Evolutionary conservation across 2,329 filamentous ascomycete species (phyloP).

Genomic region (Nannizziopsis barbatae): DNA sequence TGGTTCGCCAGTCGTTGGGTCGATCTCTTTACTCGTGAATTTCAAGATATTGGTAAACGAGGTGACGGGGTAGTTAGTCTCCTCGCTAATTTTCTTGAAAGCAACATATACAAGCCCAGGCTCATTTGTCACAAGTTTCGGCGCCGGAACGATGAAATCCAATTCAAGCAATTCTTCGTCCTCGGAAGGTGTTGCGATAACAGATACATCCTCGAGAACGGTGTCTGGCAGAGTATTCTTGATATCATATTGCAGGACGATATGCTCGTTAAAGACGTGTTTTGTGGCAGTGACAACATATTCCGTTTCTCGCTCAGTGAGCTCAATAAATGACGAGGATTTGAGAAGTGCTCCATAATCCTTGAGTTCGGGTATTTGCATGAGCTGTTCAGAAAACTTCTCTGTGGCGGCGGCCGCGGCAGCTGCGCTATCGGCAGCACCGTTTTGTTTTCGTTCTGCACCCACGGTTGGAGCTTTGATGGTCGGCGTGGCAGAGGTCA

Average conservation of each 20-base stretch:
- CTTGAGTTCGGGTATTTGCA: conserved; percentile 81
- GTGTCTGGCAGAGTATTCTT: conserved; percentile 94
- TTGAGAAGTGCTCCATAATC: conserved; percentile 86
- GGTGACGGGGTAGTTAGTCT: conserved; percentile 58
- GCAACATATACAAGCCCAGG: conserved; percentile 91
- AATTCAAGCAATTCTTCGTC: conserved; percentile 69
- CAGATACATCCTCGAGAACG: conserved; percentile 77
- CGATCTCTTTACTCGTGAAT: conserved; percentile 96
- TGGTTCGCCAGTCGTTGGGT: conserved; percentile 82
- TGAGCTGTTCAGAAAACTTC: conserved; percentile 77
- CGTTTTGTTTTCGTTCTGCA: conserved; percentile 57
- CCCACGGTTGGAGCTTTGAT: conserved; percentile 84
- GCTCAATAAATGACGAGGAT: conserved; percentile 71
- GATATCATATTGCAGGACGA: conserved; percentile 92
- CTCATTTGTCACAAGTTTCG: conserved; percentile 70
- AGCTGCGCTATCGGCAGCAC: conserved; percentile 62
- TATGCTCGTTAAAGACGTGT: conserved; percentile 94
- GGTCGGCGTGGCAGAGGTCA: conserved; percentile 80
- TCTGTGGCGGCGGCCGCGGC: conserved; percentile 70
- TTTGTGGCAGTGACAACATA: conserved; percentile 91
- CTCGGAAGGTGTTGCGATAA: conserved; percentile 66
- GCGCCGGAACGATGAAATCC: conserved; percentile 84
- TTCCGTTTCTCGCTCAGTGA: conserved; percentile 94
- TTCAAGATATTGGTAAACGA: conserved; percentile 88
- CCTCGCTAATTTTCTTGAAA: conserved; percentile 72